phyloP scores from a whole-genome alignment of 2,329 filamentous ascomycete species.

The Aspergillus awamori region DNA sequence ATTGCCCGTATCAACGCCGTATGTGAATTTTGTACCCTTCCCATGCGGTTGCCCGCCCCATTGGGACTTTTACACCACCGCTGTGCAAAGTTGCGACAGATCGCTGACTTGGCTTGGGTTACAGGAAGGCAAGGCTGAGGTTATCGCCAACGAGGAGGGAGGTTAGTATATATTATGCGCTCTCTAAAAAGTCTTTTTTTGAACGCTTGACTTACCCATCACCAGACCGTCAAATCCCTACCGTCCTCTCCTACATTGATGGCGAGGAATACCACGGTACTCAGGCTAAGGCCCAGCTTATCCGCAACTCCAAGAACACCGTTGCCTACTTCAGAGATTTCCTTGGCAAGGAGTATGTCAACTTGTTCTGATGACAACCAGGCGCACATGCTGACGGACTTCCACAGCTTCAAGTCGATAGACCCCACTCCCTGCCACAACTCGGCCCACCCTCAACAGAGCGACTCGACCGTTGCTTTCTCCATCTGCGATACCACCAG shows the following conservation, averaged over 20 bases:
- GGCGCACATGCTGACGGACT: conserved; percentile 16
- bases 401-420: conserved; percentile 79
- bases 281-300: conserved; percentile 90
- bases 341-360: conserved; percentile 79
- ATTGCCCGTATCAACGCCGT: conserved; percentile 81
- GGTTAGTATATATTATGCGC: conserved; percentile 45
- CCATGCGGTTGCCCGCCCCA: background rate
- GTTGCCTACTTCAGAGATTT: conserved; percentile 96
- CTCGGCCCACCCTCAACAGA: conserved; percentile 83
- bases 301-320: conserved; percentile 91
- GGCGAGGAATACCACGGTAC: conserved; percentile 96
- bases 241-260: conserved; percentile 88
- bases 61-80: background rate
- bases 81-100: background rate
- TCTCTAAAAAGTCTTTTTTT: background rate
- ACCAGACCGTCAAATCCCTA: conserved; percentile 92
- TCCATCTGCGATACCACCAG: conserved; percentile 74
- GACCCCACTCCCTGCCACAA: conserved; percentile 94
- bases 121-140: conserved; percentile 88
- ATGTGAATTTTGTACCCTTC: conserved; percentile 20
- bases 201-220: conserved; percentile 21
- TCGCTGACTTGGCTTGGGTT: conserved; percentile 6
- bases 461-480: conserved; percentile 74
- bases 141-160: conserved; percentile 99
- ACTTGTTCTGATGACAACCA: background rate